These are phyloP conservation scores for Arxiozyma bovina DNA, from an alignment of 1,139 yeast genomes.

Conservation along the genomic window DNA sequence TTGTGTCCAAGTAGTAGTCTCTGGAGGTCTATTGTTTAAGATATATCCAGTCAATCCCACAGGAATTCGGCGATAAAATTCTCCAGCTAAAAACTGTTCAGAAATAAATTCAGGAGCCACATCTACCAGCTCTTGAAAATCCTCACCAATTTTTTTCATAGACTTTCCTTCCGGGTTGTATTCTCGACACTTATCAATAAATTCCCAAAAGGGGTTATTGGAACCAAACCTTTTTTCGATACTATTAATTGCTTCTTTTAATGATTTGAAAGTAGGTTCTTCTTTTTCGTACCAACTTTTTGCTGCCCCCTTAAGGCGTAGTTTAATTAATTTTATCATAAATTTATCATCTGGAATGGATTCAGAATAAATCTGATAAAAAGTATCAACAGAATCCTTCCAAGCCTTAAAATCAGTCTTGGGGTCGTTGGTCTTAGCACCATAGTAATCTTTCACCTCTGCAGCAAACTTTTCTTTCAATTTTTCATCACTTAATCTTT, in stretches of 20 bases:
- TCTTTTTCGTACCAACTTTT: neutral
- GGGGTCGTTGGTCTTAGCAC: neutral
- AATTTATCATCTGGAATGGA: neutral
- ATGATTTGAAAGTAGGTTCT: neutral
- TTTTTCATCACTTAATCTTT: neutral
- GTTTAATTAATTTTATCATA: neutral
- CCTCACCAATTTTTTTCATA: neutral
- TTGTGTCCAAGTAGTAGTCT: neutral
- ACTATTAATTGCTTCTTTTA: neutral
- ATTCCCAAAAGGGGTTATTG: neutral
- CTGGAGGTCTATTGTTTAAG: neutral
- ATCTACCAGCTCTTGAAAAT: neutral
- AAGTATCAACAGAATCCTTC: neutral
- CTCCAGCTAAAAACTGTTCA: neutral
- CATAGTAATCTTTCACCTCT: neutral
- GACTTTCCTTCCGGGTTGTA: neutral
- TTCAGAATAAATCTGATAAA: neutral
- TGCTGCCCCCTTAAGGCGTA: neutral
- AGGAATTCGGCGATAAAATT: neutral
- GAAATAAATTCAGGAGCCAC: neutral
- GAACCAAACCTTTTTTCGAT: neutral
- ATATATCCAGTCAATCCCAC: neutral
- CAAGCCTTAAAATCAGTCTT: neutral
- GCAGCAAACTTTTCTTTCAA: neutral
- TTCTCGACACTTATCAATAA: neutral